A percentile compares a stretch with the other conserved stretches of the same genome.
phyloP scores from a whole-genome alignment of 1,284 basidiomycete genomes.

The Moesziomyces parantarcticus region DNA sequence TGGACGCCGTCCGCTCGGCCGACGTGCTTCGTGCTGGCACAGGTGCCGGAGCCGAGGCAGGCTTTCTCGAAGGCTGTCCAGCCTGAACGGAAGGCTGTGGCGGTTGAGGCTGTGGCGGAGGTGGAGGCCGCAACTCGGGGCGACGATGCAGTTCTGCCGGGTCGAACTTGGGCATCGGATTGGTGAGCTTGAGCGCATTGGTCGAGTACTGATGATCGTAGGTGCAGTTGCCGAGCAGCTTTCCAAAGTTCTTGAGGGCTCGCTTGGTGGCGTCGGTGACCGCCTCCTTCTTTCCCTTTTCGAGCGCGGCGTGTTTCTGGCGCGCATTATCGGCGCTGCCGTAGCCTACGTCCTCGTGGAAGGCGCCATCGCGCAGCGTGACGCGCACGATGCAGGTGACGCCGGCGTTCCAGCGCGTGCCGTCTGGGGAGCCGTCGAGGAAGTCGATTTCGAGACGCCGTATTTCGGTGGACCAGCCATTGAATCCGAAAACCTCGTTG shows the following conservation, averaged over 20 bases:
- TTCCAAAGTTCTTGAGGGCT: conserved; percentile 89
- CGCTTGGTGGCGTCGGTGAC: conserved; percentile 94
- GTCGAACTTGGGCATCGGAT: conserved; percentile 50
- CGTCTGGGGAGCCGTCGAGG: conserved; percentile 71
- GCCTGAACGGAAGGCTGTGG: conserved; percentile 3
- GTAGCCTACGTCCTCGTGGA: conserved; percentile 84
- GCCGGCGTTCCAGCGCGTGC: conserved; percentile 77
- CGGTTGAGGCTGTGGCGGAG: conserved; percentile 15
- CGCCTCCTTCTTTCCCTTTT: conserved; percentile 99
- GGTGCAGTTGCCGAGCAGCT: conserved; percentile 88
- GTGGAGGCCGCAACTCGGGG: conserved; percentile 33
- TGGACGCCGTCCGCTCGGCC: not conserved
- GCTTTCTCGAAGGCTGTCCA: not conserved
- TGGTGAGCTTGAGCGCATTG: conserved; percentile 77
- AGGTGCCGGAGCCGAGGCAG: not conserved
- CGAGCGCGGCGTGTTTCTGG: conserved; percentile 85
- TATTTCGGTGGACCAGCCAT: conserved; percentile 93
- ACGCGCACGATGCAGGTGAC: conserved; percentile 87
- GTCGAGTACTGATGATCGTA: conserved; percentile 91
- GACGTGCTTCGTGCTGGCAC: not conserved
- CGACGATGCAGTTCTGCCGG: conserved; percentile 48
- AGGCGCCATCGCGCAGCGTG: conserved; percentile 86
- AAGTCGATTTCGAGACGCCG: conserved; percentile 79
- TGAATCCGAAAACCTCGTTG: conserved; percentile 98
- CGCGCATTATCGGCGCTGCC: conserved; percentile 86